Base-by-base conservation (phyloP, 371 early-diverging fungal species). In the Blakeslea trispora region DNA sequence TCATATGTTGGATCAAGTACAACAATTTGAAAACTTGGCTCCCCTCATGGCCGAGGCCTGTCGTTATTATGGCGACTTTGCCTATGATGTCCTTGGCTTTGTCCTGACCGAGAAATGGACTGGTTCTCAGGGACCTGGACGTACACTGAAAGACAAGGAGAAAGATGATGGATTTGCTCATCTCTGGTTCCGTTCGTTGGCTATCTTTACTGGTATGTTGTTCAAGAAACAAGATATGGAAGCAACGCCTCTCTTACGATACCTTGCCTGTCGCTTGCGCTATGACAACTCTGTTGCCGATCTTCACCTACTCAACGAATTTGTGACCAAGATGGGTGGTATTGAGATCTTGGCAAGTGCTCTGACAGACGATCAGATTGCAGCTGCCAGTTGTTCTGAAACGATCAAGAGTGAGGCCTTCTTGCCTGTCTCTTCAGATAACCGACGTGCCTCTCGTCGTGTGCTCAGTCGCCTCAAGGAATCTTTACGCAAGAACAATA, bases 1-100 rank as follows among this genome's bases (percentile, higher is more conserved):
- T 7, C 75, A 84, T 21, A 79, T 94, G 55, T 69, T 95, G 42
- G 86, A 89, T 17, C 91, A 89, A 57, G 80, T 96, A 17, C 87
- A 91, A 64, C 75, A 79, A 3, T 91, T 94, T 66, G 93, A 93
- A 63, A 96, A 96, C 57, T 69, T 93, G 77, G 91, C 93, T 11
- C 79, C 81, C 9, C 76, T 84, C 15, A 81, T 96, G 55, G 95
- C 94, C 3, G 96, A 97, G 53, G 89, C 90, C 7, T 89, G 89
- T 55, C 83, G 88, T 22, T 95, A 95, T 64, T 64, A 95, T 54
- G 87, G 91, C 5, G 81, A 83, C 8, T 82, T 96, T n/a, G 86
- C 88, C 7, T 88, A 91, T 47, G 97, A 97, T 63, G 87, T 93
- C 2, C 65, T 96, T 53, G 81, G 82, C 9, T 96, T 81, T 62